These are phyloP conservation scores for Cicer pinnatifidum DNA, from an alignment of 306 rosid species.

Conservation along the genomic window DNA sequence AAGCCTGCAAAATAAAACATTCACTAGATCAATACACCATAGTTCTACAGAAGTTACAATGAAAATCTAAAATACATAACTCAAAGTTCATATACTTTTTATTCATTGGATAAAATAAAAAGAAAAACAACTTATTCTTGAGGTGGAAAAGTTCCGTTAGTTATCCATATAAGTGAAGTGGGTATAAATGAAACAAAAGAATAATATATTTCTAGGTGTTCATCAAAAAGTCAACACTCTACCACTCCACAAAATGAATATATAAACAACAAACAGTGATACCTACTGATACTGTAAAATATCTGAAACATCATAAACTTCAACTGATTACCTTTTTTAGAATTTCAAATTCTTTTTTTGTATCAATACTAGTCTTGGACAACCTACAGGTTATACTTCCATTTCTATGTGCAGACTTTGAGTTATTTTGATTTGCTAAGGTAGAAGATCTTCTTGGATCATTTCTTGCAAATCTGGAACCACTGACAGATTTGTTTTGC, in stretches of 20 bases:
- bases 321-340: slow-evolving; percentile 56
- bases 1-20: slow-evolving; percentile 51
- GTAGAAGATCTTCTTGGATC: slow-evolving; percentile 45
- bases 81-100: not conserved
- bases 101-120: slow-evolving; percentile 7
- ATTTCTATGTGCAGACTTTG: slow-evolving; percentile 40
- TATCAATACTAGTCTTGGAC: slow-evolving; percentile 45
- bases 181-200: not conserved
- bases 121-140: not conserved
- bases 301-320: slow-evolving; percentile 32
- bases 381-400: slow-evolving; percentile 46
- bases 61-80: slow-evolving; percentile 20
- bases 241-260: slow-evolving; percentile 37
- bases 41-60: slow-evolving; percentile 3
- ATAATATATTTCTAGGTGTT: slow-evolving; percentile 1
- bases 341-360: slow-evolving; percentile 44
- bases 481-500: slow-evolving; percentile 48
- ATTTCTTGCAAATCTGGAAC: slow-evolving; percentile 45
- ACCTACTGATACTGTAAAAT: slow-evolving; percentile 23
- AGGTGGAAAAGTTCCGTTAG: not conserved
- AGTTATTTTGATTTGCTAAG: slow-evolving; percentile 50
- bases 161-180: slow-evolving; percentile 1
- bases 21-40: slow-evolving; percentile 32
- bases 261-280: slow-evolving; percentile 32
- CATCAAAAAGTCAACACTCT: slow-evolving; percentile 24